Conservation (phyloP, 1,139 yeast genomes). For the Ogataea hybrid region DNA sequence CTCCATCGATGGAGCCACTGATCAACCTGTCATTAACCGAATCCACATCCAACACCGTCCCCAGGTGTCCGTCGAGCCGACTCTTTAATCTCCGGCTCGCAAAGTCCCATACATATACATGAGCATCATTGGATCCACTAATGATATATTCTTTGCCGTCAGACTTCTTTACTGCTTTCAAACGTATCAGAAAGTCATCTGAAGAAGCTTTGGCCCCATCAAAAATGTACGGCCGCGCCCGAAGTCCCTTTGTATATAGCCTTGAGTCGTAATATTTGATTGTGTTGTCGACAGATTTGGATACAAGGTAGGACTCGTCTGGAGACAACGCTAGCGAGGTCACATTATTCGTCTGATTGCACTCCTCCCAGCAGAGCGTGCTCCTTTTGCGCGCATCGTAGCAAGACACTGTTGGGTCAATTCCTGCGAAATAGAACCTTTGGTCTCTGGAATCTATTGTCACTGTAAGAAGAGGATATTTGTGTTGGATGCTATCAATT, state of each 20-base stretch:
- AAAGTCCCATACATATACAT: constrained; percentile 62
- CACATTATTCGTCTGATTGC: constrained; percentile 47
- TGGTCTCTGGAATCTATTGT: constrained; percentile 36
- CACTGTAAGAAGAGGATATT: constrained; percentile 60
- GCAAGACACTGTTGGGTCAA: constrained; percentile 60
- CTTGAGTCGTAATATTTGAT: constrained; percentile 57
- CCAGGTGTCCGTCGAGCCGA: constrained; percentile 58
- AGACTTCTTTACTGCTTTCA: constrained; percentile 35
- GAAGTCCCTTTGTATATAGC: constrained; percentile 36
- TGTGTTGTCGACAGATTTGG: constrained; percentile 57
- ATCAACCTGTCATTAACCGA: constrained; percentile 39
- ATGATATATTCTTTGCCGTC: constrained; percentile 23
- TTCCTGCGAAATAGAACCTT: constrained; percentile 57
- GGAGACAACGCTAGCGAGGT: constrained; percentile 51
- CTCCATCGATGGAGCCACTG: constrained; percentile 51
- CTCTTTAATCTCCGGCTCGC: constrained; percentile 44
- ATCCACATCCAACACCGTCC: constrained; percentile 60
- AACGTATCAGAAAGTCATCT: constrained; percentile 52
- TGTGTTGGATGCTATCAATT: constrained; percentile 33
- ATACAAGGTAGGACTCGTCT: constrained; percentile 48
- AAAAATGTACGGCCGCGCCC: constrained; percentile 46
- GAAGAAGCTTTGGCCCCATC: constrained; percentile 60
- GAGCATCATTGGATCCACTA: constrained; percentile 60
- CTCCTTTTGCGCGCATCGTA: constrained; percentile 49
- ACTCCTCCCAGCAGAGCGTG: constrained; percentile 44